Evolutionary conservation across 345 rosid genomes (phyloP).

Genomic region (Streptanthus diversifolius): DNA sequence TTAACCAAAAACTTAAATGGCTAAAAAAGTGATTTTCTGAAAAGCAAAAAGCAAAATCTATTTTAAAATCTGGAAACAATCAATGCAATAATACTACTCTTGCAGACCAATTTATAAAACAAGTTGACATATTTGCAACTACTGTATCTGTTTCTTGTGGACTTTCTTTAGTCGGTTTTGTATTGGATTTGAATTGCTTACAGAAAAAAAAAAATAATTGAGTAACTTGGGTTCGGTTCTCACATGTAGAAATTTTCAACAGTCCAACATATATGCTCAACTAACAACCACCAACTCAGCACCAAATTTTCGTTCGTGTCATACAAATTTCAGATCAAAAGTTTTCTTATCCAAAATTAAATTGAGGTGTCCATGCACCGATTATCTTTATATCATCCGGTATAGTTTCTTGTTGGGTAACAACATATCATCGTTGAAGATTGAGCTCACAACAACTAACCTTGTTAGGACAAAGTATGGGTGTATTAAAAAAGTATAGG

Average conservation of each 20-base stretch:
- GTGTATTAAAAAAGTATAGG: too few relatives aligned
- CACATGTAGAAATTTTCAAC: constrained; percentile 10
- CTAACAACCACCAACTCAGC: constrained; percentile 28
- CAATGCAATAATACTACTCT: too few relatives aligned
- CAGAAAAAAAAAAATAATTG: background rate
- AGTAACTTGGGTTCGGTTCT: background rate
- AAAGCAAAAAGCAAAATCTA: too few relatives aligned
- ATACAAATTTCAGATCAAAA: background rate
- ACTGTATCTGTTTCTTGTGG: background rate
- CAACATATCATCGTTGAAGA: background rate
- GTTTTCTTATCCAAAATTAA: background rate
- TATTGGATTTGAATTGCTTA: background rate
- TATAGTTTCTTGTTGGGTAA: background rate
- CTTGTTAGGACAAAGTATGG: background rate
- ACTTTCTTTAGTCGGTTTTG: background rate
- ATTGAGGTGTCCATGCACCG: background rate
- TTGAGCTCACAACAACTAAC: background rate
- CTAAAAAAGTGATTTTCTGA: too few relatives aligned
- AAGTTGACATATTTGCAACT: background rate
- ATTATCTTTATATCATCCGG: background rate
- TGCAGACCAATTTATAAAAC: background rate
- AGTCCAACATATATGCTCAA: constrained; percentile 23
- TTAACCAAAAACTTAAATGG: too few relatives aligned
- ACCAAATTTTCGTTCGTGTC: constrained; percentile 14
- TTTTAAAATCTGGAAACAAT: too few relatives aligned